phyloP scores from a whole-genome alignment of 805 yeast species.

The Candida koratica region DNA sequence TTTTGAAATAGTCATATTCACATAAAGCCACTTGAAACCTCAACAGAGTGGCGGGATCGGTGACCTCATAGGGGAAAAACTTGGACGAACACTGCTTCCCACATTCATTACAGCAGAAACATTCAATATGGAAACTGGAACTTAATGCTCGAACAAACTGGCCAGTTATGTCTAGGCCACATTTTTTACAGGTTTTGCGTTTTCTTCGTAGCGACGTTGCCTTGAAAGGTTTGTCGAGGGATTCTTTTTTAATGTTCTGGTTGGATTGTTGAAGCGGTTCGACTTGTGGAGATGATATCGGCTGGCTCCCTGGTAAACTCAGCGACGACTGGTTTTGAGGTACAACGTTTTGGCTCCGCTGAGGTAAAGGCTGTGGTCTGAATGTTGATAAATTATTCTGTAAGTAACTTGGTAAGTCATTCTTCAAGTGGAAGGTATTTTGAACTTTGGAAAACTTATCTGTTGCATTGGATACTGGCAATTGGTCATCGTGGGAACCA shows the following conservation, averaged over 20 bases:
- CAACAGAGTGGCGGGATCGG: conserved; percentile 37
- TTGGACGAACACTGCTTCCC: conserved; percentile 75
- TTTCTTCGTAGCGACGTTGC: conserved; percentile 12
- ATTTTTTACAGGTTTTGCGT: conserved; percentile 32
- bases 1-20: conserved; percentile 86
- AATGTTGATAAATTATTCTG: conserved; percentile 6
- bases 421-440: conserved; percentile 9
- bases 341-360: conserved; percentile 2
- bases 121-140: conserved; percentile 75
- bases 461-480: neutral
- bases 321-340: conserved; percentile 3
- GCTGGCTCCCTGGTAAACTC: neutral
- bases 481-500: conserved; percentile 7
- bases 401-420: conserved; percentile 7
- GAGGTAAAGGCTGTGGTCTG: conserved; percentile 5
- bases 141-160: conserved; percentile 84
- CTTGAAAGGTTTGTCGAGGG: conserved; percentile 13
- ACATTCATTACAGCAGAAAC: conserved; percentile 86
- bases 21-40: conserved; percentile 54
- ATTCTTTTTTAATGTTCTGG: neutral
- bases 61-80: conserved; percentile 73
- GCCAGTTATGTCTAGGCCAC: conserved; percentile 44
- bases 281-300: neutral
- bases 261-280: conserved; percentile 1
- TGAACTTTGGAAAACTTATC: conserved; percentile 2